A percentile compares a stretch with the other conserved stretches of the same genome.
Evolutionary conservation across 148 eudicot species (phyloP).

Genomic region (Rhododendron simsii): DNA sequence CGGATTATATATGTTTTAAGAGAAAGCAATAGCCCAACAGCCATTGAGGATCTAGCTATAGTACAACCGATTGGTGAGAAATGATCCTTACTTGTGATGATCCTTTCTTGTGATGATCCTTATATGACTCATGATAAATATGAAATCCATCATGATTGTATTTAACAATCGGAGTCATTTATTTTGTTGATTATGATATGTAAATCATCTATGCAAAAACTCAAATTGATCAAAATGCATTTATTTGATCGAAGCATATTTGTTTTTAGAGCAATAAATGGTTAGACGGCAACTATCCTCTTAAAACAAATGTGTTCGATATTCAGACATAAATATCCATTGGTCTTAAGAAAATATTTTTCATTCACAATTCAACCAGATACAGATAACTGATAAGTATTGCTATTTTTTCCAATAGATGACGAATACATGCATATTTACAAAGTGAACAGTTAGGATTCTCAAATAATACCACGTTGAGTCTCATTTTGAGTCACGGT

Average conservation of each 20-base stretch:
- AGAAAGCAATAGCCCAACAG: not conserved
- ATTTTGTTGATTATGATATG: not conserved
- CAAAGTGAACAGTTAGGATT: too few relatives aligned
- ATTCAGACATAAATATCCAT: not conserved
- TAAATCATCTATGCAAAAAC: not conserved
- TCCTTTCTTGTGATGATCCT: too few relatives aligned
- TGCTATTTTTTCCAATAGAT: too few relatives aligned
- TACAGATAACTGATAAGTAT: too few relatives aligned
- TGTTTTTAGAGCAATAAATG: not conserved
- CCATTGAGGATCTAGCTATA: not conserved
- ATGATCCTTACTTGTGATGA: not conserved
- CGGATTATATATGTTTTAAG: not conserved
- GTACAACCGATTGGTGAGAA: not conserved
- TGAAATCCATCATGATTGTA: not conserved
- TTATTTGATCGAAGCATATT: too few relatives aligned
- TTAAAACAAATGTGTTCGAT: not conserved
- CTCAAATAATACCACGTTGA: too few relatives aligned
- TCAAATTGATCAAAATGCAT: not conserved
- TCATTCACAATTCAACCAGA: too few relatives aligned
- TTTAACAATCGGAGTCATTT: not conserved
- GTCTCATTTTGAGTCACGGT: too few relatives aligned
- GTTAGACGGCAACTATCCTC: not conserved
- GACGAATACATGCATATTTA: too few relatives aligned
- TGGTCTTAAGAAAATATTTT: too few relatives aligned
- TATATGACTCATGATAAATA: not conserved